Evolutionary conservation across 352 stramenopile species (phyloP).

Genomic region (Phytopythium cucurbitacearum): DNA sequence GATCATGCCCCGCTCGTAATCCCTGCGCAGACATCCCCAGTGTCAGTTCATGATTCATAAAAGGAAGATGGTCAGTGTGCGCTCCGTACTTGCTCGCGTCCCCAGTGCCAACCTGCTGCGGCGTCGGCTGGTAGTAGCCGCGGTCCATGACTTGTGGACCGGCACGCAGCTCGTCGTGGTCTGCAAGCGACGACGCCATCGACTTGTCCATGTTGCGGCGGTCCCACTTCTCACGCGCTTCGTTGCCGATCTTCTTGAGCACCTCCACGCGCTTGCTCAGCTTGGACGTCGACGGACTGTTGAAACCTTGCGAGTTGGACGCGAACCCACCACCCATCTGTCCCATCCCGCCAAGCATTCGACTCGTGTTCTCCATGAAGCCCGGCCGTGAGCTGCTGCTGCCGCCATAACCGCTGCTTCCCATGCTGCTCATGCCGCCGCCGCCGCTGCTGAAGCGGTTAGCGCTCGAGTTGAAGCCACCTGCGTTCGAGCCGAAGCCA

Average conservation of each 20-base stretch:
- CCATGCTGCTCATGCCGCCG: conserved; percentile 5
- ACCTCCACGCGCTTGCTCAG: conserved; percentile 74
- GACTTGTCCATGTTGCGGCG: conserved; percentile 89
- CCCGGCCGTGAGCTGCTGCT: conserved; percentile 17
- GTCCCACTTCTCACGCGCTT: conserved; percentile 80
- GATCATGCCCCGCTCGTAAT: conserved; percentile 85
- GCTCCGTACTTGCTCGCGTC: conserved; percentile 65
- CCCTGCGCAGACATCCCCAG: conserved; percentile 20
- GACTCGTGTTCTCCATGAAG: conserved; percentile 59
- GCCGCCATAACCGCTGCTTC: conserved; percentile 15
- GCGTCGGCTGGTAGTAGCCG: conserved; percentile 71
- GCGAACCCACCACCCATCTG: conserved; percentile 39
- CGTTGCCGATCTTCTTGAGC: conserved; percentile 78
- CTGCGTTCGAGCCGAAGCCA: conserved; percentile 15
- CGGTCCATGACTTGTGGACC: conserved; percentile 61
- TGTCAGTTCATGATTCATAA: neutral
- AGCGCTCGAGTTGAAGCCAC: conserved; percentile 19
- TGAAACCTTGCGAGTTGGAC: conserved; percentile 42
- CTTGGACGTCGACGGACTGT: conserved; percentile 40
- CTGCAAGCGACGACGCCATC: conserved; percentile 83
- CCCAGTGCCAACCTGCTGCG: conserved; percentile 50
- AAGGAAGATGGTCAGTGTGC: neutral
- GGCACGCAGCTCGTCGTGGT: conserved; percentile 79
- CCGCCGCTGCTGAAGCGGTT: conserved; percentile 5
- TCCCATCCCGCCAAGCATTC: conserved; percentile 36